Conservation (phyloP, 345 rosid species). For the Eucalyptus fibrosa region DNA sequence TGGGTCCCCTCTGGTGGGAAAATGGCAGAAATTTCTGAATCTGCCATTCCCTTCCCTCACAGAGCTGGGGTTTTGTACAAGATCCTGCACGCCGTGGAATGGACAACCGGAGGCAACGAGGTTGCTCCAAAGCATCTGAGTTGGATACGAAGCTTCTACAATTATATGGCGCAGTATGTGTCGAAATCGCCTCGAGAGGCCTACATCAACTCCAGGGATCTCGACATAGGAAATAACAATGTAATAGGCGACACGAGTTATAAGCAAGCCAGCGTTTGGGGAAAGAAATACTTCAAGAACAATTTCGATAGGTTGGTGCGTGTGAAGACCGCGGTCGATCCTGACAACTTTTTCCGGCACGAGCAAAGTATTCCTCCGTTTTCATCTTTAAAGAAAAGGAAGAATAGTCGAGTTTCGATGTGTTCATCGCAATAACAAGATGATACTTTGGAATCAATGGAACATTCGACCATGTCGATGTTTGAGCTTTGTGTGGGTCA, state of each 20-base stretch:
- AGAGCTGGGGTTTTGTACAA: constrained; percentile 21
- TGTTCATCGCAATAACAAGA: not conserved
- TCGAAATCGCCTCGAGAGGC: not conserved
- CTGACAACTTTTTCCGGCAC: constrained; percentile 5
- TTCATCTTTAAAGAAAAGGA: not conserved
- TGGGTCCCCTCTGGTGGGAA: constrained; percentile 24
- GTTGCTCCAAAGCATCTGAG: not conserved
- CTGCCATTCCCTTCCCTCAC: constrained; percentile 22
- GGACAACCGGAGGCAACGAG: not conserved
- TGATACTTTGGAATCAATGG: not conserved
- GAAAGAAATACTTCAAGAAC: not conserved
- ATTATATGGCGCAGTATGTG: not conserved
- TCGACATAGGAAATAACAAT: not conserved
- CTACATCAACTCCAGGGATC: not conserved
- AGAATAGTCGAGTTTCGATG: not conserved
- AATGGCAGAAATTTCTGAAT: constrained; percentile 22
- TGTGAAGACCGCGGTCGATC: constrained; percentile 19
- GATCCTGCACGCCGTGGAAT: not conserved
- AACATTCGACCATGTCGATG: not conserved
- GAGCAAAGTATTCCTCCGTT: not conserved
- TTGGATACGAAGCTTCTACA: constrained; percentile 16
- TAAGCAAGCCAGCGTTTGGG: constrained; percentile 22
- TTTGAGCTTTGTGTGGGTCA: not conserved
- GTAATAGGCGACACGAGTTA: not conserved
- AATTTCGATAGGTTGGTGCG: constrained; percentile 17